Base-by-base conservation (phyloP, 2,329 filamentous ascomycete genomes). In the Talaromyces atroroseus region DNA sequence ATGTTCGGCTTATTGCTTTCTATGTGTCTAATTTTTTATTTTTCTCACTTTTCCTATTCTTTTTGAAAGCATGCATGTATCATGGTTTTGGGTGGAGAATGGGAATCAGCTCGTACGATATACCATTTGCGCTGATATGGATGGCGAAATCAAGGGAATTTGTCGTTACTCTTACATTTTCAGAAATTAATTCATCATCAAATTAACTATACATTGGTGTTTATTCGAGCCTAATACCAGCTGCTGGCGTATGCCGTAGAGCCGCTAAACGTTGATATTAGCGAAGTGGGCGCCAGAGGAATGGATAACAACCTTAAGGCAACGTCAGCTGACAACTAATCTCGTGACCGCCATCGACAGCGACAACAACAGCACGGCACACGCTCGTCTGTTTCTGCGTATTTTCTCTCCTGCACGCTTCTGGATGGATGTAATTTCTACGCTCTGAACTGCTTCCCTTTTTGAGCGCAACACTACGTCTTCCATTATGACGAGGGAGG, bases 401-500 rank as follows among this genome's bases (percentile, higher is more conserved):
- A 10, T 36, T 36, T 16, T 2, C 14, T 6, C 40, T 21, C 40
- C 23, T n/a, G n/a, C n/a, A n/a, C n/a, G n/a, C 20, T 23, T 8
- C 46, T 49, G 11, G 8, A 34, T 34, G 24, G 8, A 26, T 34
- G 3, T 21, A 49, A 49, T 32, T 14, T 11, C 2, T 21, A 44
- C 40, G 3, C 7, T 7, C 23, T 23, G 20, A 44, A 21, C 40
- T 6, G 12, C 32, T 10, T 32, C 32, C 12, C 12, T 44, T 20
- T 44, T 23, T 14, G 40, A 44, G 40, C 40, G 40, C 40, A 21
- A 21, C 8, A 20, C 8, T 18, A 2, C 38, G 58, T 21, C 16
- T 3, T 49, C 36, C 61, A 71, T 49, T 63, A 95, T 96, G 89
- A 82, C 87, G 64, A 80, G 82, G 63, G 84, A 83, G 71, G 82